Evolutionary conservation across 352 stramenopile species (phyloP), one percentile per base, ranked within the genome.

Genomic region (Phytopythium boreale): DNA sequence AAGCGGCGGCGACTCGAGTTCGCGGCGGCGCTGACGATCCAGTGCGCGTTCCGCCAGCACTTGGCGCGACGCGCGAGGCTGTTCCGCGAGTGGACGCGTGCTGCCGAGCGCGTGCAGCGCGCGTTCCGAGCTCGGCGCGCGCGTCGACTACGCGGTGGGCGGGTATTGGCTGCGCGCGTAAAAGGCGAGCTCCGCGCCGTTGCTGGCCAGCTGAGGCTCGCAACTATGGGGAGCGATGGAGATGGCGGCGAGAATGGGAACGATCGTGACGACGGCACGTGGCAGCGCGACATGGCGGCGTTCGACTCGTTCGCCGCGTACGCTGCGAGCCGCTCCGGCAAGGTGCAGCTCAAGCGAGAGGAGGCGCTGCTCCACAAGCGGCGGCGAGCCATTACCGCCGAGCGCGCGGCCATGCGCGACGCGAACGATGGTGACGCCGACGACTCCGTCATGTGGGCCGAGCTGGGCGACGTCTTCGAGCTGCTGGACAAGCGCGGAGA

Each of bases 391-490:
- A 37, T 61, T 12, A 26, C 37, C 15, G 24, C 36, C 11, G 55
- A 61, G n/a, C 52, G 52, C 27, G 29, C 24, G 26, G 31, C 5
- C 14, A 19, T 24, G 15, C 19, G 52, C 0, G 19, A 31, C 22
- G 20, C 20, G 46, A 34, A 10, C 20, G n/a, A 51, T 20, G 4
- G 46, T 11, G 24, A 29, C 4, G 52, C 15, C 8, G 52, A 39
- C n/a, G 55, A 61, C 26, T 22, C n/a, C 15, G 39, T 51, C 17
- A 49, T 61, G 36, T 61, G 55, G 55, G 37, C 55, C 26, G 80
- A 92, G 26, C 63, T 79, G 0, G 66, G 76, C 6, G 85, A 92
- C 47, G 65, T 92, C 8, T 94, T 94, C 60, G 83, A 91, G 64
- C 72, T 90, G 17, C 63, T 90, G 29, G 85, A 92, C 27, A 65